Evolutionary conservation across 257 asterid species (phyloP).

Genomic region (Przewalskia tangutica): DNA sequence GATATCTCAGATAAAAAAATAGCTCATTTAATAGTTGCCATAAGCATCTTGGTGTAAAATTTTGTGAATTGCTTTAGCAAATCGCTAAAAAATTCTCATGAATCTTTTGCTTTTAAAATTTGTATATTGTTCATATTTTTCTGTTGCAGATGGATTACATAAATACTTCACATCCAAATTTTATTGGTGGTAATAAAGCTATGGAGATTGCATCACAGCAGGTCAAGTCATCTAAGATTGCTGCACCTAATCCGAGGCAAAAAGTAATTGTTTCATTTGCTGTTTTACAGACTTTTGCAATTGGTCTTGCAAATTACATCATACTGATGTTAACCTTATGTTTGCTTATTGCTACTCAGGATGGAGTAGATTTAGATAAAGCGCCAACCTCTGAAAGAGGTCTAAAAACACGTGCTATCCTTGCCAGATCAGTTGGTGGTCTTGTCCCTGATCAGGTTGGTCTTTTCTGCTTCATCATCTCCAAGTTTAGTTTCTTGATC

Average conservation of each 20-base stretch:
- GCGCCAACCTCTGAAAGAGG: constrained; percentile 48
- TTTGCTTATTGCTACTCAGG: constrained; percentile 35
- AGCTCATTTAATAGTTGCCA: neutral
- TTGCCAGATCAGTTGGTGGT: constrained; percentile 70
- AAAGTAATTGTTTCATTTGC: constrained; percentile 36
- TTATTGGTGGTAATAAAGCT: constrained; percentile 88
- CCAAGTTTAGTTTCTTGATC: neutral
- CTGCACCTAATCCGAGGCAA: constrained; percentile 38
- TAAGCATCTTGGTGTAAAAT: neutral
- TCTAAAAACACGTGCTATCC: constrained; percentile 50
- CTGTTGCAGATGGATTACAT: constrained; percentile 72
- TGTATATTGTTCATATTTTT: neutral
- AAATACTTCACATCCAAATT: constrained; percentile 86
- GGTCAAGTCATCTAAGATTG: constrained; percentile 40
- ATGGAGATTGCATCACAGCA: constrained; percentile 62
- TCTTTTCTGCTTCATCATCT: neutral
- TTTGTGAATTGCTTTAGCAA: neutral
- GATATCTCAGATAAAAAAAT: neutral
- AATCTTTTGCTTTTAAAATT: neutral
- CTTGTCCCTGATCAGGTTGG: constrained; percentile 74
- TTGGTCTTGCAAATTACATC: neutral
- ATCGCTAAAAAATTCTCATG: neutral
- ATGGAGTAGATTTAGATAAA: constrained; percentile 51
- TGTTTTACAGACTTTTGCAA: neutral
- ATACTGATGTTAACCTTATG: neutral